Evolutionary conservation across 75 land plant species (phyloP), one percentile per base, ranked within the genome.

Genomic region (Larix kaempferi): DNA sequence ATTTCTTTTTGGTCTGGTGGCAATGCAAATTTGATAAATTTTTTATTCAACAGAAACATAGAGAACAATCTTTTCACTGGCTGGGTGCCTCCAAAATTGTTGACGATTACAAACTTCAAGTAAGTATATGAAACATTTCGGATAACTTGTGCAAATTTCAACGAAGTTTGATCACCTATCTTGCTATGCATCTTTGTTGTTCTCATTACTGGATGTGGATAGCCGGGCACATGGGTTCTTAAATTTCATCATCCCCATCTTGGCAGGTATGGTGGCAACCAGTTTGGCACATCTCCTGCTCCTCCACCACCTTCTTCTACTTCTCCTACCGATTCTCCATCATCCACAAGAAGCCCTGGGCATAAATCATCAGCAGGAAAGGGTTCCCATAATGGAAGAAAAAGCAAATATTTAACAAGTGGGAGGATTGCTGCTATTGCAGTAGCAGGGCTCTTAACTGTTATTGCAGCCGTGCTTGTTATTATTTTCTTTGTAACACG

Each of bases 11-110:
- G 37, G 27, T 29, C 39, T 33, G 37, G 29, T 10, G 26, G 67
- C 39, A 64, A 64, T 64, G 67, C 37, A 4, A 29, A 64, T 23
- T 41, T 69, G 35, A 66, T n/a, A 17, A 37, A 66, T 39, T 39
- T 39, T 39, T 0, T 49, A 10, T 49, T 76, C n/a, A 21, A 77
- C 87, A 96, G 99, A 86, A 88, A 96, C 60, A 83, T 94, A 72
- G 88, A 90, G 80, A 96, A 92, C 79, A 97, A 97, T 67, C 84
- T 86, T 37, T 92, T 97, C 74, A 91, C 89, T 49, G 99, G 99
- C 33, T 91, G 95, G 84, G 76, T 97, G 44, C 95, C 99, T 39
- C 62, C 77, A 22, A 77, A 81, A 54, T 76, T 97, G 67, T 77
- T 83, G 16, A 76, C 62, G 11, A 89, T 94, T 62, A 87, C 94